Evolutionary conservation across 352 stramenopile species (phyloP).

Genomic region (Phytophthora agathidicida): DNA sequence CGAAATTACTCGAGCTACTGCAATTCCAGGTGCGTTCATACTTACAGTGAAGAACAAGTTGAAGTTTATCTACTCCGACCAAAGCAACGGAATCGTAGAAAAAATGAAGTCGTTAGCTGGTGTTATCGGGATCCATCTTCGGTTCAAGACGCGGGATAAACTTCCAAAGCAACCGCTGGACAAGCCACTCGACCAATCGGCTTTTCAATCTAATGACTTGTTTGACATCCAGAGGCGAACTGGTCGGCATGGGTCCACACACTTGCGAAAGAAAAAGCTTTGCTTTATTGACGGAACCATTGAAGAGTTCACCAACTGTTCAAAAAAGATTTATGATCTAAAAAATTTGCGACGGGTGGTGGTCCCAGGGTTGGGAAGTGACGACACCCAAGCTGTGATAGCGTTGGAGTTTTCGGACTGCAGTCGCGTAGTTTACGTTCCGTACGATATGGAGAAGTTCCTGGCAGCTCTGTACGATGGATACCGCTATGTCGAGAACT

Average conservation of each 20-base stretch:
- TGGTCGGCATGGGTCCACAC: constrained; percentile 60
- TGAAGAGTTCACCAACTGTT: constrained; percentile 51
- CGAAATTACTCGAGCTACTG: constrained; percentile 45
- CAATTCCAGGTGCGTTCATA: constrained; percentile 65
- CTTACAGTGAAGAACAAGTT: constrained; percentile 65
- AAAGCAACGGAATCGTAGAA: constrained; percentile 59
- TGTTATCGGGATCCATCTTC: constrained; percentile 67
- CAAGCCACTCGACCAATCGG: constrained; percentile 40
- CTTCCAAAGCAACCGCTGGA: constrained; percentile 60
- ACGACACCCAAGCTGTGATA: constrained; percentile 47
- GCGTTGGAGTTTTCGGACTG: constrained; percentile 75
- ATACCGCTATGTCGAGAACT: constrained; percentile 67
- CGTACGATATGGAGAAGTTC: constrained; percentile 63
- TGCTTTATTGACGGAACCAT: constrained; percentile 59
- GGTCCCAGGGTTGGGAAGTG: constrained; percentile 30
- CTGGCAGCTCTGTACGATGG: constrained; percentile 74
- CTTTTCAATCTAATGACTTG: constrained; percentile 47
- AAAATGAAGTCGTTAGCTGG: constrained; percentile 70
- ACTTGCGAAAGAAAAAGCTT: constrained; percentile 70
- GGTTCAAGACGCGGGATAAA: constrained; percentile 36
- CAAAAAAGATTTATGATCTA: constrained; percentile 64
- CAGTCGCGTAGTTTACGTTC: constrained; percentile 62
- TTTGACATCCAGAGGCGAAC: constrained; percentile 65
- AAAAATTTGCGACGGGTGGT: constrained; percentile 63
- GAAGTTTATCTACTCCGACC: constrained; percentile 79